Percentiles rank a stretch among this genome's conserved stretches.
phyloP scores from a whole-genome alignment of 345 rosid species.

The Eucalyptus cloeziana region DNA sequence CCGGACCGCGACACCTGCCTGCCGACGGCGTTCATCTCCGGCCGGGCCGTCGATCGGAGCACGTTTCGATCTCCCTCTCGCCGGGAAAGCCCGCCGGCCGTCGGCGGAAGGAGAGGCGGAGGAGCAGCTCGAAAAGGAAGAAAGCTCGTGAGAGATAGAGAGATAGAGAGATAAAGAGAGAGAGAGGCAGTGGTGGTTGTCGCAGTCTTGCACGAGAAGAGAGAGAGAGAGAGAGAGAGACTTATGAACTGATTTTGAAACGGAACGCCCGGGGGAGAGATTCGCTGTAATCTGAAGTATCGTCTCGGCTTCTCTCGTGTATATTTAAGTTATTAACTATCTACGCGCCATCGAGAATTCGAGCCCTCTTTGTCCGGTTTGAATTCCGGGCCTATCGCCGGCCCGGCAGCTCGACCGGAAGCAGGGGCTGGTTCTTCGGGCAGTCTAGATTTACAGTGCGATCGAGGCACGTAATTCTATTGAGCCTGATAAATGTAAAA shows the following conservation, averaged over 20 bases:
- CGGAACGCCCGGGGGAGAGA: background rate
- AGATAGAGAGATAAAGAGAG: background rate
- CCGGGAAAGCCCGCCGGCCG: background rate
- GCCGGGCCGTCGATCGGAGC: background rate
- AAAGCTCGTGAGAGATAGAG: background rate
- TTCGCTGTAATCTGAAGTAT: background rate
- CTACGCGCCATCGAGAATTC: background rate
- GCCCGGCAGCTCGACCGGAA: rapidly evolving
- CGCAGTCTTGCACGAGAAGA: background rate
- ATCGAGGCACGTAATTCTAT: rapidly evolving
- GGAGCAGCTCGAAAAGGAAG: background rate
- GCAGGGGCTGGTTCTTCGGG: background rate
- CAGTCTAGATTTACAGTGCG: rapidly evolving
- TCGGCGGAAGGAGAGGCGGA: background rate
- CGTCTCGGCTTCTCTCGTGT: background rate
- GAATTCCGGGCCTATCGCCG: background rate
- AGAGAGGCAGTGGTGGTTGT: background rate
- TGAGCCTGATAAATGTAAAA: no score
- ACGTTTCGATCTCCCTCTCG: background rate
- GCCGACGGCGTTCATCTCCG: constrained; percentile 21
- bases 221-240: background rate
- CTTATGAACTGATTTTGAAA: background rate
- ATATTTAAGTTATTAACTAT: rapidly evolving
- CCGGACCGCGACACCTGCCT: constrained; percentile 31
- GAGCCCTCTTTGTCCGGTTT: background rate